Evolutionary conservation across 768 basidiomycete species (phyloP), one percentile per base, ranked within the genome.

Genomic region (Grammothele lineata): DNA sequence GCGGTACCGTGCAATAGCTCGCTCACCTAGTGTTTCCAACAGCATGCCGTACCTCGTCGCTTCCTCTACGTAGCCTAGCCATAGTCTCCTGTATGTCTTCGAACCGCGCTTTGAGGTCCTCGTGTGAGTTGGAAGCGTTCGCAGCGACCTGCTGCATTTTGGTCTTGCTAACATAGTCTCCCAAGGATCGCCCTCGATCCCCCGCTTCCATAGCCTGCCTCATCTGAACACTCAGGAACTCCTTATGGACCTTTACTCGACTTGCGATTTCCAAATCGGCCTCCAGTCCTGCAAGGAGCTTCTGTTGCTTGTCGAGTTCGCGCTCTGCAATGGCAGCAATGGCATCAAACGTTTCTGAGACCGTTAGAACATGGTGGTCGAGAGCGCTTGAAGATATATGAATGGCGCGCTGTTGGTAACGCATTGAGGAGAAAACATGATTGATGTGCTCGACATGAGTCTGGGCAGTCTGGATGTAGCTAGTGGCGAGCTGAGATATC

Each of bases 141-240:
- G 85, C 85, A 3, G 80, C 85, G 1, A 92, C 89, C 60, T 86
- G 77, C 56, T 72, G 76, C 89, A 92, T 92, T 68, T 83, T 88
- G 40, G 71, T 77, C 54, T 72, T 75, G 14, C 84, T 84, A 21
- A 92, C 87, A 63, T 91, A 92, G 61, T 88, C 87, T 10, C 83
- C 87, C 33, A 92, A 64, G 10, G 83, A 85, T 37, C 89, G 72
- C 12, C 76, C 76, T 45, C 70, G 76, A 46, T 81, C 82, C 3
- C 87, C 89, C 0, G 76, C 71, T 48, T 89, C 85, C 36, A 89
- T 85, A 2, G 84, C 80, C 55, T 74, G 81, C 27, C 85, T 72
- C 41, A 82, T 78, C 1, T 77, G 68, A 6, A 75, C 69, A 14
- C 85, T 87, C 65, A 90, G 68, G 54, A 92, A 91, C 47, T 90